phyloP scores from a whole-genome alignment of 2,329 filamentous ascomycete genomes.

The Aureobasidium uvarum region DNA sequence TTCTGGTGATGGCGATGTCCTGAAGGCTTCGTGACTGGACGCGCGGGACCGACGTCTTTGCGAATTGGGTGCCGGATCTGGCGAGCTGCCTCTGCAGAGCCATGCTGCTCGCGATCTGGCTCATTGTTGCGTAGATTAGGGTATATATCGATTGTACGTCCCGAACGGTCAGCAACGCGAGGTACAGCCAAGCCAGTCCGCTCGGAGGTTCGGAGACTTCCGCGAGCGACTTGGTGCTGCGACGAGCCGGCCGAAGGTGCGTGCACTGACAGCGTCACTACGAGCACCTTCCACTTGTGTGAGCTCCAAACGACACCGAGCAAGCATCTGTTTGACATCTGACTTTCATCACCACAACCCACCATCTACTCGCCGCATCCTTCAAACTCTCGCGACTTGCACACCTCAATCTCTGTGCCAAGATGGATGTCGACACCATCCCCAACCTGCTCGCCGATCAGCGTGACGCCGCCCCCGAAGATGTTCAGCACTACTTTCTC shows the following conservation, averaged over 20 bases:
- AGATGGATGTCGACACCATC: slow-evolving; percentile 83
- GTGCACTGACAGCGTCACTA: slow-evolving; percentile 4
- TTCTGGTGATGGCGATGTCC: slow-evolving; percentile 90
- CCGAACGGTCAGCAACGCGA: slow-evolving; percentile 25
- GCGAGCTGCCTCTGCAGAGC: slow-evolving; percentile 38
- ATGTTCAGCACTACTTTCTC: slow-evolving; percentile 83
- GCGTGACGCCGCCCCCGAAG: slow-evolving; percentile 81
- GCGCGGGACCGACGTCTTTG: slow-evolving; percentile 36
- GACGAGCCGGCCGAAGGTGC: background rate
- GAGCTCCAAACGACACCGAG: slow-evolving; percentile 7
- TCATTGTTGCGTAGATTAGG: slow-evolving; percentile 17
- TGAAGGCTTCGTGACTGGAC: slow-evolving; percentile 55
- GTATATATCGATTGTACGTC: slow-evolving; percentile 20
- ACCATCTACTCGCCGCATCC: background rate
- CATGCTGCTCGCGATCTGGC: slow-evolving; percentile 31
- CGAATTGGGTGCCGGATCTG: slow-evolving; percentile 35
- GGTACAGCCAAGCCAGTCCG: slow-evolving; percentile 21
- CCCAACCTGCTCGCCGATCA: slow-evolving; percentile 88
- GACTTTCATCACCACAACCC: background rate
- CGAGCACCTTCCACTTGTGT: slow-evolving; percentile 13
- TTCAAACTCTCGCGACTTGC: background rate
- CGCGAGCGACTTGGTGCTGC: background rate
- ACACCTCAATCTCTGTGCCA: background rate
- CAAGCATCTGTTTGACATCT: background rate
- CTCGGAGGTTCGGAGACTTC: slow-evolving; percentile 10